phyloP scores from a whole-genome alignment of 2,329 filamentous ascomycete genomes.

The Cladosporium sp. region DNA sequence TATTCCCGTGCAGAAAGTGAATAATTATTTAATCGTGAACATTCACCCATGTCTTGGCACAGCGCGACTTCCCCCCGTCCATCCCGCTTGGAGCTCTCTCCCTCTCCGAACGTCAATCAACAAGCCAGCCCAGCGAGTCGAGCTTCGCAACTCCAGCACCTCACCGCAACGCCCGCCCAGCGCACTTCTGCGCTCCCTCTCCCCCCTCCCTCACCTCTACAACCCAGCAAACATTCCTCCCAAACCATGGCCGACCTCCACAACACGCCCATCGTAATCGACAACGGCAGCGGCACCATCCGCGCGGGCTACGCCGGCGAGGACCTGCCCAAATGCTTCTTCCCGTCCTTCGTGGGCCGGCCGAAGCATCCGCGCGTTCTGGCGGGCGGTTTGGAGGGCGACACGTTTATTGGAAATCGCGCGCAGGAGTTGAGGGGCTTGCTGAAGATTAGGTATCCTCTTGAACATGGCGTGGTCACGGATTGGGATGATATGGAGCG shows the following conservation, averaged over 20 bases:
- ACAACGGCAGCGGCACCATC: constrained; percentile 98
- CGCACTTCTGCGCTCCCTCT: not conserved
- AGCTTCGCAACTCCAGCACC: not conserved
- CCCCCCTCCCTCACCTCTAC: not conserved
- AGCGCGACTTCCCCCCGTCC: not conserved
- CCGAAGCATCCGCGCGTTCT: constrained; percentile 94
- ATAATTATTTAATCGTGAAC: not conserved
- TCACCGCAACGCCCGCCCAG: not conserved
- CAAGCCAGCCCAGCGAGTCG: not conserved
- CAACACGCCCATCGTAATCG: constrained; percentile 97
- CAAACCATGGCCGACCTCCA: constrained; percentile 67
- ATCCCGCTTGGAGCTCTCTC: not conserved
- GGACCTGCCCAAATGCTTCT: constrained; percentile 93
- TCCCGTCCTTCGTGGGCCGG: constrained; percentile 93
- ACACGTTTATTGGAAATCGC: constrained; percentile 92
- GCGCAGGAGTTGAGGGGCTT: constrained; percentile 87
- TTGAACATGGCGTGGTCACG: constrained; percentile 97
- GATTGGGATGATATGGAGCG: constrained; percentile 99
- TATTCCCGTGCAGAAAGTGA: not conserved
- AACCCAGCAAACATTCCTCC: not conserved
- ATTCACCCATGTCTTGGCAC: not conserved
- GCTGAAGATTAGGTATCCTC: constrained; percentile 90
- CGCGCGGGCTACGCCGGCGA: constrained; percentile 95
- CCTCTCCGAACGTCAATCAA: constrained; percentile 3
- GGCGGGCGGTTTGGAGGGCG: constrained; percentile 92